phyloP scores from a whole-genome alignment of 2,329 filamentous ascomycete species.

The Lasiodiplodia sp. region DNA sequence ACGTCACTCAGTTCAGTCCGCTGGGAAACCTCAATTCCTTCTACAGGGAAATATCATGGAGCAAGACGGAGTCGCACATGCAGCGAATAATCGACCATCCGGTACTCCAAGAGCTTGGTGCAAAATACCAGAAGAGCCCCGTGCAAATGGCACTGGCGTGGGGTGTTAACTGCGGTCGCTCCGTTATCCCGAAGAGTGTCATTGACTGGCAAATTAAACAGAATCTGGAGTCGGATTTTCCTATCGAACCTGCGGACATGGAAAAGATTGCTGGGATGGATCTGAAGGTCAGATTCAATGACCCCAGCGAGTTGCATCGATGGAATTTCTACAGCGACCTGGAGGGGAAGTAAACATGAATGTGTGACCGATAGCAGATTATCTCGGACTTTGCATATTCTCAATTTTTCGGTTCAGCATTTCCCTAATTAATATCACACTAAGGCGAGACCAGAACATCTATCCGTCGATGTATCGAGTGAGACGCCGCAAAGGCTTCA shows the following conservation, averaged over 20 bases:
- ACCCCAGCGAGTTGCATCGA: slow-evolving; percentile 63
- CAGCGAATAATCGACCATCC: slow-evolving; percentile 11
- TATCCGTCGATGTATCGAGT: no score
- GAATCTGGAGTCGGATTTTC: slow-evolving; percentile 60
- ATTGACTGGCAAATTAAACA: slow-evolving; percentile 39
- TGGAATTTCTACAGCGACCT: slow-evolving; percentile 66
- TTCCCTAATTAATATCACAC: no score
- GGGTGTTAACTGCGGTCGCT: slow-evolving; percentile 60
- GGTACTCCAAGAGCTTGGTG: slow-evolving; percentile 2
- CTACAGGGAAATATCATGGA: slow-evolving; percentile 3
- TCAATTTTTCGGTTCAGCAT: background rate
- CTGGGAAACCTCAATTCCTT: slow-evolving; percentile 22
- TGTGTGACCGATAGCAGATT: background rate
- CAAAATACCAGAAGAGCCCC: slow-evolving; percentile 57
- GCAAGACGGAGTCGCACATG: slow-evolving; percentile 4
- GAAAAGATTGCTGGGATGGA: slow-evolving; percentile 56
- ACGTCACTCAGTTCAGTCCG: slow-evolving; percentile 39
- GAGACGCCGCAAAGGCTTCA: no score
- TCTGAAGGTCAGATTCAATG: slow-evolving; percentile 69
- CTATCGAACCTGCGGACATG: slow-evolving; percentile 64
- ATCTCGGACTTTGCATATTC: background rate
- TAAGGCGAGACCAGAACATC: no score
- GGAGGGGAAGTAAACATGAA: background rate
- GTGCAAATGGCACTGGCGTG: slow-evolving; percentile 63
- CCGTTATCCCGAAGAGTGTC: slow-evolving; percentile 63